Conservation (phyloP, 495 filamentous ascomycete species). For the Copromyces sp. region DNA sequence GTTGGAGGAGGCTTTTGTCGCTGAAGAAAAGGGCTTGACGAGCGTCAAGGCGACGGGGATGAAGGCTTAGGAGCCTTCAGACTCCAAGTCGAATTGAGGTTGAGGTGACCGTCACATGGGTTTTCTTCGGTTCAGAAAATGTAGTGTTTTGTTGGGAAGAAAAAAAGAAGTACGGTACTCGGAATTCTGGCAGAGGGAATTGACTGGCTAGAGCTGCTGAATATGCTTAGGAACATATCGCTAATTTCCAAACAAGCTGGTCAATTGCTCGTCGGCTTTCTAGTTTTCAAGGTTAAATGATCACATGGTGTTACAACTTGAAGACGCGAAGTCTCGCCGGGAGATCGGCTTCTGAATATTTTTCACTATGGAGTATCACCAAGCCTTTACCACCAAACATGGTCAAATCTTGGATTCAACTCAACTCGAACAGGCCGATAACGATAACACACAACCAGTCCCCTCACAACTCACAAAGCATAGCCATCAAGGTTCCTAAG, state of each 20-base stretch:
- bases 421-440: background rate
- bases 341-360: background rate
- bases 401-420: background rate
- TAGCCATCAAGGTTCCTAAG: background rate
- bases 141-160: background rate
- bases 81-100: background rate
- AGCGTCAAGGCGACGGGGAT: background rate
- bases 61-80: background rate
- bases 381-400: background rate
- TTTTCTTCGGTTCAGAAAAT: background rate
- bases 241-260: background rate
- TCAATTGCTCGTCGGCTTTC: background rate
- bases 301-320: background rate
- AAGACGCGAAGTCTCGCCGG: background rate
- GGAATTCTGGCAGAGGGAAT: background rate
- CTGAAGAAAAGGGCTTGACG: background rate
- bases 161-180: background rate
- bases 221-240: background rate
- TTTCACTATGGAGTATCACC: background rate
- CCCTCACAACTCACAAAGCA: background rate
- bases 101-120: background rate
- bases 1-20: background rate
- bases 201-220: background rate
- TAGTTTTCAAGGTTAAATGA: background rate
- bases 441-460: background rate